Conservation (phyloP, 306 rosid species). For the Rosa lucieae region DNA sequence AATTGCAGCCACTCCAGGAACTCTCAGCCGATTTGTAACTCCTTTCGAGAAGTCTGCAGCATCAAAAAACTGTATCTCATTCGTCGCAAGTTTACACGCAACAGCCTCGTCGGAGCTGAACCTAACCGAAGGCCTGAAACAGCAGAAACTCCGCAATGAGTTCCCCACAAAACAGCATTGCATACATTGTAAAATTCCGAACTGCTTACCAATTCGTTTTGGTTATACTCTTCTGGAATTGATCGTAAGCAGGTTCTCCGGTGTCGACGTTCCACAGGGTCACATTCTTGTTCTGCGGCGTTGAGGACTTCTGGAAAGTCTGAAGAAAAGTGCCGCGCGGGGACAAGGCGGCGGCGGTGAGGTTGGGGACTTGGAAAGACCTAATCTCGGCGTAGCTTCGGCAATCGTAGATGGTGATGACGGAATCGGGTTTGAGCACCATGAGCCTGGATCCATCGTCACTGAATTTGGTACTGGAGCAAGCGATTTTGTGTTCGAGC, state of each 20-base stretch:
- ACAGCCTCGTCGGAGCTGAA: slow-evolving; percentile 79
- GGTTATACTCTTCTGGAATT: slow-evolving; percentile 69
- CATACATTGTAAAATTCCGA: background rate
- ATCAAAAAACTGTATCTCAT: slow-evolving; percentile 86
- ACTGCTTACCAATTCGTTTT: slow-evolving; percentile 59
- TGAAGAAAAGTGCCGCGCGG: slow-evolving; percentile 74
- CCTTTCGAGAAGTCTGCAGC: slow-evolving; percentile 71
- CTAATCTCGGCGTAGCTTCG: slow-evolving; percentile 51
- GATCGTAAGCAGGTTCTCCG: slow-evolving; percentile 62
- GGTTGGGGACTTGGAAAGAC: slow-evolving; percentile 63
- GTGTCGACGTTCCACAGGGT: slow-evolving; percentile 59
- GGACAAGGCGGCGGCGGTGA: slow-evolving; percentile 59
- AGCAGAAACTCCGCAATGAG: background rate
- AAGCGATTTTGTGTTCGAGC: slow-evolving; percentile 55
- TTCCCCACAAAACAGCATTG: background rate
- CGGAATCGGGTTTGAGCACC: slow-evolving; percentile 60
- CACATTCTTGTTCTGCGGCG: slow-evolving; percentile 76
- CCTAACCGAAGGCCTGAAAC: slow-evolving; percentile 73
- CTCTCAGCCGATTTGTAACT: slow-evolving; percentile 53
- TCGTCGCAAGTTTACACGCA: slow-evolving; percentile 78
- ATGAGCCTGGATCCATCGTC: slow-evolving; percentile 75
- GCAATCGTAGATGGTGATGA: slow-evolving; percentile 53
- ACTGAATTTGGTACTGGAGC: slow-evolving; percentile 60
- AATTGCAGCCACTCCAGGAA: slow-evolving; percentile 70
- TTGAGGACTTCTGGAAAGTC: slow-evolving; percentile 66